Evolutionary conservation across 345 rosid species (phyloP).

Genomic region (Turnera subulata): DNA sequence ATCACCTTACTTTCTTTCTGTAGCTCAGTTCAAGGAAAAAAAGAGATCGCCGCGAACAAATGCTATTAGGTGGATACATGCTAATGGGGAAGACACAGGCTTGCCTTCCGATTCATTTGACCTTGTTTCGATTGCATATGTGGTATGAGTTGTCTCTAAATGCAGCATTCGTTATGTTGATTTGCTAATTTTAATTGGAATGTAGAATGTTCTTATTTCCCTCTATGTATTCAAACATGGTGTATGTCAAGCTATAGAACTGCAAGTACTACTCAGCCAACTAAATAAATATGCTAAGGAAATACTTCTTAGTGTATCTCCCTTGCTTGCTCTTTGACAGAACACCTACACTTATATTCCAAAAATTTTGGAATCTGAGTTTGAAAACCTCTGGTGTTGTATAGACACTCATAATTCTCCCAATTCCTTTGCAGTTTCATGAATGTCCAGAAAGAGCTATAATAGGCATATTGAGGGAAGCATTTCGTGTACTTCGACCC

Average conservation of each 20-base stretch:
- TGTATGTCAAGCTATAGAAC: too few species aligned
- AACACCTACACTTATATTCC: too few species aligned
- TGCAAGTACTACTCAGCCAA: too few species aligned
- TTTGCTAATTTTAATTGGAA: too few species aligned
- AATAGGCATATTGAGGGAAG: slow-evolving; percentile 38
- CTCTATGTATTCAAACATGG: too few species aligned
- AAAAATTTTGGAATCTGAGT: too few species aligned
- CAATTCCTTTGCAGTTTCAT: slow-evolving; percentile 39
- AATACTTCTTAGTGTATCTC: too few species aligned
- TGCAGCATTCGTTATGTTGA: not conserved
- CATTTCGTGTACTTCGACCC: slow-evolving; percentile 45
- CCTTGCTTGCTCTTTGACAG: too few species aligned
- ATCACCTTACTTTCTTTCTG: slow-evolving; percentile 63
- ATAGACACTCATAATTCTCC: not conserved
- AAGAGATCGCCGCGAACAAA: slow-evolving; percentile 28
- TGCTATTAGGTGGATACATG: slow-evolving; percentile 51
- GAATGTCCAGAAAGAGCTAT: slow-evolving; percentile 63
- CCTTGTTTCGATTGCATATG: slow-evolving; percentile 40
- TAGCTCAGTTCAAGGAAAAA: slow-evolving; percentile 55
- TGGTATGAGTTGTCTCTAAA: slow-evolving; percentile 32
- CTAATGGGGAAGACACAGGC: slow-evolving; percentile 60
- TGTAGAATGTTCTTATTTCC: too few species aligned
- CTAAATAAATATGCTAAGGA: too few species aligned
- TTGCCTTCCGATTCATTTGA: slow-evolving; percentile 53
- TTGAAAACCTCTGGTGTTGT: too few species aligned